Evolutionary conservation across 75 land plant species (phyloP).

Genomic region (Larix kaempferi): DNA sequence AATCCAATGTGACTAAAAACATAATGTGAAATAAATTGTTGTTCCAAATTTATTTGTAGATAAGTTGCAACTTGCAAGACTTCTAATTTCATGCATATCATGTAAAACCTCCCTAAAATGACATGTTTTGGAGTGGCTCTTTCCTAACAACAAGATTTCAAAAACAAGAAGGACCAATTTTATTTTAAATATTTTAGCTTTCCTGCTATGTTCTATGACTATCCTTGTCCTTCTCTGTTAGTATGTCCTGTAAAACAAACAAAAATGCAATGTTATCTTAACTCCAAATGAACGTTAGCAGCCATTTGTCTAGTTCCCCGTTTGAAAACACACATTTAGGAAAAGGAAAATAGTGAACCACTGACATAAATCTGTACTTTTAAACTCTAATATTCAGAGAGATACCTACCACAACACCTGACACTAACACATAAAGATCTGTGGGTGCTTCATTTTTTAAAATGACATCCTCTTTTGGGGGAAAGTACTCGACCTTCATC

Average conservation of each 20-base stretch:
- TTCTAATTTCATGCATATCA: too few relatives aligned
- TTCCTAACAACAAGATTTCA: neutral
- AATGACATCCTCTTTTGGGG: slow-evolving; percentile 53
- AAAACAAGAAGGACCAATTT: neutral
- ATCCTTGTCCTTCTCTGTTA: slow-evolving; percentile 19
- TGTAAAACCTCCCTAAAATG: too few relatives aligned
- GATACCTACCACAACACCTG: slow-evolving; percentile 45
- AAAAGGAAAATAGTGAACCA: too few relatives aligned
- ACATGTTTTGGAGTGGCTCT: neutral
- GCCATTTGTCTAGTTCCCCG: neutral
- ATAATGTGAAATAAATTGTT: too few relatives aligned
- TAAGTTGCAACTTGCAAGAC: too few relatives aligned
- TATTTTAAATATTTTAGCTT: slow-evolving; percentile 6
- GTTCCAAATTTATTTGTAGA: too few relatives aligned
- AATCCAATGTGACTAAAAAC: too few relatives aligned
- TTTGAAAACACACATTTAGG: neutral
- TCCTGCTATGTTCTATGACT: slow-evolving; percentile 43
- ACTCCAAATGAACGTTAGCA: neutral
- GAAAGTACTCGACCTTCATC: slow-evolving; percentile 66
- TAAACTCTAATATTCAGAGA: too few relatives aligned
- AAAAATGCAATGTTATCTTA: neutral
- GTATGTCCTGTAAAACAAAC: slow-evolving; percentile 36
- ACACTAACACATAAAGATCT: slow-evolving; percentile 54
- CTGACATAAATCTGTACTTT: too few relatives aligned
- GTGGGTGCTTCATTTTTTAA: slow-evolving; percentile 70